Base-by-base conservation (phyloP, 2,329 filamentous ascomycete species). In the Leptographium radiaticola region DNA sequence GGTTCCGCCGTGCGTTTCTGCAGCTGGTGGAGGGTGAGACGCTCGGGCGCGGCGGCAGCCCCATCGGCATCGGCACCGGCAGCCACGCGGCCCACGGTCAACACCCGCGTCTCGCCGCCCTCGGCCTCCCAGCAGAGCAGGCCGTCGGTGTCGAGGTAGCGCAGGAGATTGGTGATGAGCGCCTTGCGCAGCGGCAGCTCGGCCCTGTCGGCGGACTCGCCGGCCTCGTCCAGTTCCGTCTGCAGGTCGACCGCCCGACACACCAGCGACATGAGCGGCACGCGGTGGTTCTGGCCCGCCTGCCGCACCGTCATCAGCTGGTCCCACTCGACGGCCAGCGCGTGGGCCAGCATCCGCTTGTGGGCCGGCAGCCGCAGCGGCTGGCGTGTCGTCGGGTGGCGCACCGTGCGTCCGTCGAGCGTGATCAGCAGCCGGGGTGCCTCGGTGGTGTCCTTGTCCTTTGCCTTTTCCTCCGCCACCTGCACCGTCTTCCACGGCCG, bases 241-340 rank as follows among this genome's bases (percentile, higher is more conserved):
- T 74, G 75, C 53, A 97, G 87, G 65, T 97, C 91, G 34, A 91
- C 68, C 0, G 89, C 91, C 47, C 93, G 84, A 58, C 89, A 88
- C 25, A 84, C 75, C 16, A 96, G 79, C 49, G 88, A 89, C 3
- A 90, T 97, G 58, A 98, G 74, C 15, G 93, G 93, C 60, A 96
- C 91, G 49, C 94, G 80, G 70, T 97, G 89, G 56, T 87, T 81
- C 66, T 85, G 87, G 42, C 90, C 78, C 0, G 89, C 88, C 69
- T 97, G 88, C 65, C 90, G 84, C 3, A 86, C 82, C 15, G 86
- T 87, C 30, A 83, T 77, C 57, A 98, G 77, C 49, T 85, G 75
- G 66, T 96, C 90, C 93, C 93, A 98, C 73, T 98, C 93, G 46
- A 94, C 71, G 4, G 91, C 93, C 58, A 98, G 83, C 54, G 88